Evolutionary conservation across 139 green algal species (phyloP).

Genomic region (Deuterostichococcus epilithicus): DNA sequence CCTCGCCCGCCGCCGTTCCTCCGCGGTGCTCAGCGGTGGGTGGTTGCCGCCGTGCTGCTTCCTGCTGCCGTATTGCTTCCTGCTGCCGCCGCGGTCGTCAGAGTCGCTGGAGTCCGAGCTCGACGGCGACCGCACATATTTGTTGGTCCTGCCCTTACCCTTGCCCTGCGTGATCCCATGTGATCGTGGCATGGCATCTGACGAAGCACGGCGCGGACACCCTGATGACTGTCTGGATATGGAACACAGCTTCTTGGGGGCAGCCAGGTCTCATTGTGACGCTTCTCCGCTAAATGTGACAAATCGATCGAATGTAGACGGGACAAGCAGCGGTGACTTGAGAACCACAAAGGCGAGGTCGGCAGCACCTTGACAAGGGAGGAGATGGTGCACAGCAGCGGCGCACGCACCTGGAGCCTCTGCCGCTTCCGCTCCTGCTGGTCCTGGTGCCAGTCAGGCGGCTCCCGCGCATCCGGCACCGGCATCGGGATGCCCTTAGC

Average conservation of each 20-base stretch:
- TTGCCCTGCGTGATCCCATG: not conserved
- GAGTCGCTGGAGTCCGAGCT: not conserved
- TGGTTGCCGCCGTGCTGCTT: not conserved
- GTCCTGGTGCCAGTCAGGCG: not conserved
- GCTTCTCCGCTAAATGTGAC: too few relatives aligned
- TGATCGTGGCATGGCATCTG: too few relatives aligned
- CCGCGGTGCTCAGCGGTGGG: conserved; percentile 14
- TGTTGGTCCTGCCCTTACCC: conserved; percentile 8
- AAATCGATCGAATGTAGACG: too few relatives aligned
- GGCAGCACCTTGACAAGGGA: too few relatives aligned
- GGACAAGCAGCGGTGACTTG: too few relatives aligned
- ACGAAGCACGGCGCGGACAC: too few relatives aligned
- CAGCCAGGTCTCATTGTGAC: too few relatives aligned
- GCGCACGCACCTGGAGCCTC: not conserved
- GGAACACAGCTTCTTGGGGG: too few relatives aligned
- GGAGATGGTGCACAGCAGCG: not conserved
- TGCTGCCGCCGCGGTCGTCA: not conserved
- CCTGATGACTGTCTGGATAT: too few relatives aligned
- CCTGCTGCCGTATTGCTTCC: not conserved
- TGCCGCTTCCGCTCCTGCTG: not conserved
- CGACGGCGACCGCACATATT: not conserved
- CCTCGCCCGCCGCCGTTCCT: conserved; percentile 25
- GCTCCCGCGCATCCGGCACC: not conserved
- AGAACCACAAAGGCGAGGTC: too few relatives aligned
- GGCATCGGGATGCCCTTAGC: not conserved